phyloP scores from a whole-genome alignment of 1,284 basidiomycete species.

The Microbotryum silenes-acaulis region DNA sequence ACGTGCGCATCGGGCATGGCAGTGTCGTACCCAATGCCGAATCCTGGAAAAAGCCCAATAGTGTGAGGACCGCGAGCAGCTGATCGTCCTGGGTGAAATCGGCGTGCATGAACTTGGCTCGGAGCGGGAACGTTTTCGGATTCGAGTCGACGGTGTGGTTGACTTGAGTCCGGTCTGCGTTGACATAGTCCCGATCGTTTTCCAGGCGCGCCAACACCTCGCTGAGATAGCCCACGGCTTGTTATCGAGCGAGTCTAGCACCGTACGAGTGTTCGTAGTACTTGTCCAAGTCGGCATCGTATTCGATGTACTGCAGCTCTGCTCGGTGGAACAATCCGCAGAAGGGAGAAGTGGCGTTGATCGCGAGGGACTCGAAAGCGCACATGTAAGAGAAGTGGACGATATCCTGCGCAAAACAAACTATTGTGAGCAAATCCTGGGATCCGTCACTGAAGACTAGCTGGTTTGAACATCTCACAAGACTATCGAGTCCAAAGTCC shows the following conservation, averaged over 20 bases:
- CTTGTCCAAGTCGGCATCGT: constrained; percentile 58
- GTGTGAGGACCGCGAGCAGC: constrained; percentile 7
- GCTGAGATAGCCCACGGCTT: constrained; percentile 64
- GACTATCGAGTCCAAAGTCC: too few species aligned
- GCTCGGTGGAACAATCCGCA: too few species aligned
- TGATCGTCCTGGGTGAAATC: constrained; percentile 31
- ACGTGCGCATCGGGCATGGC: constrained; percentile 51
- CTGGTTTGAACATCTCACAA: too few species aligned
- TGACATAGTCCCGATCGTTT: constrained; percentile 43
- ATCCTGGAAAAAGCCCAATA: constrained; percentile 72
- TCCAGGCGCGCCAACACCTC: constrained; percentile 72
- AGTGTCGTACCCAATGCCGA: constrained; percentile 62
- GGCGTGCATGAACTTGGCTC: constrained; percentile 10
- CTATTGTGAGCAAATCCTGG: too few species aligned
- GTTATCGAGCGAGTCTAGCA: constrained; percentile 35
- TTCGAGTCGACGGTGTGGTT: constrained; percentile 65
- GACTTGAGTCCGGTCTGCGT: constrained; percentile 62
- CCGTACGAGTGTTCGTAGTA: constrained; percentile 52
- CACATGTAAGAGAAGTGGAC: constrained; percentile 63
- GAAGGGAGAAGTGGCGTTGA: too few species aligned
- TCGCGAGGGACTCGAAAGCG: constrained; percentile 50
- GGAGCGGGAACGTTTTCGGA: constrained; percentile 58
- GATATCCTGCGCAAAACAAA: constrained; percentile 45
- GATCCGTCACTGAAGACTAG: too few species aligned
- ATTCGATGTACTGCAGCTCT: constrained; percentile 28